Evolutionary conservation across 257 asterid species (phyloP).

Genomic region (Penstemon eatonii): DNA sequence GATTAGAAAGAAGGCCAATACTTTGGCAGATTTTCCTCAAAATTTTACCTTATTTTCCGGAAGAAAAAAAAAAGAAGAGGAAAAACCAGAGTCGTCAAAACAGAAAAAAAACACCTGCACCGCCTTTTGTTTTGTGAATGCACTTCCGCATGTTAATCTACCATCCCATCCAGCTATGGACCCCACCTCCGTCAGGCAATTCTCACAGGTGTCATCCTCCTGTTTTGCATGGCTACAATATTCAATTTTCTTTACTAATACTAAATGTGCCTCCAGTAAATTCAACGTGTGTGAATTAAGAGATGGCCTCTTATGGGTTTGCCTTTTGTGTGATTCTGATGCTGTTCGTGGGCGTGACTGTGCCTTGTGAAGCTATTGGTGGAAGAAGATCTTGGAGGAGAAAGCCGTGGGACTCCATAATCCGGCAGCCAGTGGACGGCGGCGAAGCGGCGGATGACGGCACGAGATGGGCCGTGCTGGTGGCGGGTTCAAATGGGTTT

Average conservation of each 20-base stretch:
- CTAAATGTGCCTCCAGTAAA: no score
- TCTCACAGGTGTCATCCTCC: constrained; percentile 51
- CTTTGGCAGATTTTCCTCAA: no score
- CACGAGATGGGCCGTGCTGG: constrained; percentile 90
- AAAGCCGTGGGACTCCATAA: constrained; percentile 63
- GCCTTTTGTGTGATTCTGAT: constrained; percentile 23
- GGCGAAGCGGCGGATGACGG: constrained; percentile 35
- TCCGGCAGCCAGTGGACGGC: constrained; percentile 59
- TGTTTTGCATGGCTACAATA: constrained; percentile 55
- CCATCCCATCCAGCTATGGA: neutral
- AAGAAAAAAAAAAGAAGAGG: no score
- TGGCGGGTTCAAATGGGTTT: constrained; percentile 86
- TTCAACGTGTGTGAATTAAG: neutral
- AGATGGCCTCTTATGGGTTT: constrained; percentile 41
- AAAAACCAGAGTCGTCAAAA: no score
- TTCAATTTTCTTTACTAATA: constrained; percentile 20
- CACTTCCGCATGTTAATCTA: no score
- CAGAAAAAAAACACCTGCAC: no score
- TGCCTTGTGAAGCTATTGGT: constrained; percentile 27
- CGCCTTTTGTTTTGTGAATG: no score
- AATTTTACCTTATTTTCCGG: no score
- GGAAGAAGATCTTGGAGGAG: constrained; percentile 22
- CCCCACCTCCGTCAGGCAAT: constrained; percentile 28
- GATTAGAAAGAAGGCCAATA: no score
- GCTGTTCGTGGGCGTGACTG: constrained; percentile 36